Evolutionary conservation across 2,329 filamentous ascomycete species (phyloP), one percentile per base, ranked within the genome.

Genomic region (Claviceps sp.): DNA sequence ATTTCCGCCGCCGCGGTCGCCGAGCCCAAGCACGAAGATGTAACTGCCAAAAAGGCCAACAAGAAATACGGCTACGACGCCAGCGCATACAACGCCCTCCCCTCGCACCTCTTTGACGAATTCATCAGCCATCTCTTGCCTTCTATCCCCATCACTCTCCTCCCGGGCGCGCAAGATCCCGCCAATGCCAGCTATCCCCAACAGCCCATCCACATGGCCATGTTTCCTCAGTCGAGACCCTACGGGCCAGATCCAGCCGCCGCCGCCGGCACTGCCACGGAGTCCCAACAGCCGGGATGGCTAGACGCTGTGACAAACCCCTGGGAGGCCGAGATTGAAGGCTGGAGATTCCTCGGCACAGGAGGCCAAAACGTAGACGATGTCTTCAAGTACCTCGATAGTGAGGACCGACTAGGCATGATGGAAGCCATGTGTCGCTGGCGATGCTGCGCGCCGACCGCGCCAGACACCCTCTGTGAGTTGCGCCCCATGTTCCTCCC

Each of bases 21-120:
- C 2, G 65, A 65, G n/a, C 62, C 63, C 41, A 57, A 60, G 2
- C 63, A 70, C 55, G 63, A 74, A 54, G 64, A 74, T 63, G 58
- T 61, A 0, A 57, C 60, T 46, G 69, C 75, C 59, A 81, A 75
- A 63, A 73, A 70, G 55, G 59, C 62, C 1, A 55, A 75, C 49
- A 95, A 88, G 66, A 95, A 94, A 65, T 97, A 96, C 69, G 91
- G 93, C 55, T 97, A 97, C 70, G 93, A 98, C 66, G 82, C 87
- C 53, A 83, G 84, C 51, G 70, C 85, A 0, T 98, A 96, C 73
- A 95, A 98, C 63, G 76, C 91, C 1, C 74, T 85, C 1, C 93
- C 93, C 0, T 89, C 88, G 3, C 81, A 85, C 52, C 83, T 87
- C 47, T 77, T 98, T 37, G 93, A 98, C 70, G 76, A 79, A 5